Evolutionary conservation across 1,284 basidiomycete species (phyloP), one percentile per base, ranked within the genome.

Genomic region (Heterobasidion annosum): DNA sequence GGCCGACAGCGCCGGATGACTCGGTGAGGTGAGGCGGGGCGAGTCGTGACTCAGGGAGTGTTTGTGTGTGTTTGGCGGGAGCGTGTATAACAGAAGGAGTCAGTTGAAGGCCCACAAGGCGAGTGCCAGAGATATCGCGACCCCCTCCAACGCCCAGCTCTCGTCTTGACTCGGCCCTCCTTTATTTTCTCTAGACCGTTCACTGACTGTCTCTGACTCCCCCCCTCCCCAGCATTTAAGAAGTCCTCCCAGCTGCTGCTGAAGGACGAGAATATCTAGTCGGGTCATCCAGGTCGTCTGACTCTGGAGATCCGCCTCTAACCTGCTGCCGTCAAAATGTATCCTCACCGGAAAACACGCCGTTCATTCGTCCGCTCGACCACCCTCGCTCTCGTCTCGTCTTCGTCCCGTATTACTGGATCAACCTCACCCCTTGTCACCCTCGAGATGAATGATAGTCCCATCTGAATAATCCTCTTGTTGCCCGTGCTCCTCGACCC

Each of bases 401-500:
- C 12, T 32, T 34, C 25, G 32, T 15, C 12, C 25, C 33, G 12
- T n/a, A 18, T 34, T 13, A 15, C 34, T 25, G 19, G 48, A 35
- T 35, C 48, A 12, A 34, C 25, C 25, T 13, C 19, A 18, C 25
- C 16, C 25, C 18, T 25, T 35, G n/a, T 35, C 42, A 44, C 10
- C 10, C 37, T 52, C 50, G n/a, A 48, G 45, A 45, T 43, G 5
- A 52, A 59, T 59, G 58, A n/a, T 59, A 58, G 13, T 40, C 50
- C 50, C 40, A 44, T 43, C 51, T 59, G 58, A 59, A 58, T 59
- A 59, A 58, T 54, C 16, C 58, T 59, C 64, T 52, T 45, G 35
- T 35, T 37, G 15, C 42, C 12, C 53, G 56, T 57, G 58, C 45
- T 56, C 64, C 61, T 61, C 58, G 33, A 56, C 64, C 65, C 67